Base-by-base conservation (phyloP, 306 rosid genomes). In the Corylus americana region DNA sequence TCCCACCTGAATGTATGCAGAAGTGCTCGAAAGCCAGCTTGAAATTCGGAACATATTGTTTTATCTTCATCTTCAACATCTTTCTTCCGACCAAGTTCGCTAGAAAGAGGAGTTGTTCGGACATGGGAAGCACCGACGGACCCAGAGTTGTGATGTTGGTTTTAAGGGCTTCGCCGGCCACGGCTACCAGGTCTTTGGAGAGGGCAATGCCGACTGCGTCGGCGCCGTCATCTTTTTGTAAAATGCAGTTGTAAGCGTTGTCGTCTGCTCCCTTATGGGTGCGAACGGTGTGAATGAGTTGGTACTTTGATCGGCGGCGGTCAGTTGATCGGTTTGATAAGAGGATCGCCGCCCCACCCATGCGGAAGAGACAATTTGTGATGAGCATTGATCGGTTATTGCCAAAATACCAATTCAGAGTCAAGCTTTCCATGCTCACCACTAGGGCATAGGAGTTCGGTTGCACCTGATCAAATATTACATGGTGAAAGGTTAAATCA, bases 21-120 rank as follows among this genome's bases (percentile, higher is more conserved):
- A 67, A 67, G 25, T 67, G 72, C 72, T 67, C 72, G 18, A 67
- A 67, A 8, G 72, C 72, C 14, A 42, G 39, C 50, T 67, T 67
- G 49, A 67, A 67, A 44, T 67, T 49, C 4, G 72, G 72, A 67
- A 67, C 72, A 18, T 67, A 67, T 67, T 8, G 72, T 42, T 67
- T 67, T 39, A 42, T 67, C 72, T 67, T 67, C 72, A 3, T 18
- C 48, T 67, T 67, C 3, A 67, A 39, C 5, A 67, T 18, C 22
- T 67, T 67, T 18, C 72, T 67, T 44, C 50, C 29, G 10, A 42
- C 48, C 0, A 67, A 11, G 39, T 67, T 67, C n/a, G 48, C 72
- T 31, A 67, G 18, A 42, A 67, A 67, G 2, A 42, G 72, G 72
- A 67, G 48, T 42, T 67, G 49, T 42, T 67, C 72, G 0, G 72